phyloP scores from a whole-genome alignment of 2,329 filamentous ascomycete genomes.

The Beauveria brongniartii region DNA sequence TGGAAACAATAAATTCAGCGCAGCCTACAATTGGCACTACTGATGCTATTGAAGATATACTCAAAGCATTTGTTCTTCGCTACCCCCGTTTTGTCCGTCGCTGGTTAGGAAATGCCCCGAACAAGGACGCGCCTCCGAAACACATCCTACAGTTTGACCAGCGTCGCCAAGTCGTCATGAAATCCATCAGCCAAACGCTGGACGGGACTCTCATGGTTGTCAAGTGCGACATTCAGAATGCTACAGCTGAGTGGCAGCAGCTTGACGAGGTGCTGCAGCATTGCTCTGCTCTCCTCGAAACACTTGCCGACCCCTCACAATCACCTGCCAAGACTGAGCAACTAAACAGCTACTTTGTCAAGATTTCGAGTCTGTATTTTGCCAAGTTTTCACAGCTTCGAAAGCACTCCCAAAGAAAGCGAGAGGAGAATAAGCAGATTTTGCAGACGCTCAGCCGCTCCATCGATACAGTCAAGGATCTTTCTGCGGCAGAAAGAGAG shows the following conservation, averaged over 20 bases:
- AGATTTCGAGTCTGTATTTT: conserved; percentile 66
- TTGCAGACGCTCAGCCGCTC: conserved; percentile 55
- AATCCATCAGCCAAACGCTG: conserved; percentile 47
- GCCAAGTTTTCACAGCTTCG: conserved; percentile 47
- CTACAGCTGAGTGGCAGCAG: conserved; percentile 42
- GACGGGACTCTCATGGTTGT: conserved; percentile 51
- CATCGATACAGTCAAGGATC: conserved; percentile 51
- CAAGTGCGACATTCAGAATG: conserved; percentile 43
- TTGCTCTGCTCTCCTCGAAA: conserved; percentile 44
- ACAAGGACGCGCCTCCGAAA: conserved; percentile 44
- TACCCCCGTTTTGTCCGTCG: conserved; percentile 52
- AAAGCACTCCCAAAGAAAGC: conserved; percentile 32
- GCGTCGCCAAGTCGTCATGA: conserved; percentile 43
- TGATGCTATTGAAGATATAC: conserved; percentile 25
- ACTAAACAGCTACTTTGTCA: conserved; percentile 46
- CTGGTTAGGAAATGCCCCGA: conserved; percentile 53
- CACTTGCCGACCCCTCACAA: conserved; percentile 34
- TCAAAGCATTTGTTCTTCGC: conserved; percentile 49
- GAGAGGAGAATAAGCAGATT: conserved; percentile 31
- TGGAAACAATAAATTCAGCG: conserved; percentile 19
- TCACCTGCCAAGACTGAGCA: conserved; percentile 24
- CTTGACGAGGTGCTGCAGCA: conserved; percentile 52
- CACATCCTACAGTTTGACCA: conserved; percentile 55
- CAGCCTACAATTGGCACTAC: conserved; percentile 12
- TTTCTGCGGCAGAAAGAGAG: conserved; percentile 46